Percentiles rank a stretch among this genome's conserved stretches.
Evolutionary conservation across 257 asterid species (phyloP).

Genomic region (Fraxinus excelsior): DNA sequence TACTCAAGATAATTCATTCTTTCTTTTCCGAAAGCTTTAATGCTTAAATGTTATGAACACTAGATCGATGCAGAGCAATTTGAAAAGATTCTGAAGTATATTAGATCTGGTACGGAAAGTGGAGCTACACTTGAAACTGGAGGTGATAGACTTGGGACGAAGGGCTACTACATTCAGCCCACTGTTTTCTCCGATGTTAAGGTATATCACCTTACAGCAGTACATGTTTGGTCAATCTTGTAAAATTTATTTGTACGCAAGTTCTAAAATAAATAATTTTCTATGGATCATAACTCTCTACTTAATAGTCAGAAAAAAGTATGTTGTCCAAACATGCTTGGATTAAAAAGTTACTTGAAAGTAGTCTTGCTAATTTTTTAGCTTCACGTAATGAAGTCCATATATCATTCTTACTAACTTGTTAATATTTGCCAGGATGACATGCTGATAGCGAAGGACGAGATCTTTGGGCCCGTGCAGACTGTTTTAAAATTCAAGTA

Average conservation of each 20-base stretch:
- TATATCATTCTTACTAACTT: neutral
- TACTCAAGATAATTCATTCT: neutral
- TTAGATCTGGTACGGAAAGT: slow-evolving; percentile 56
- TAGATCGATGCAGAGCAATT: slow-evolving; percentile 81
- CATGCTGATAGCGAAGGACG: slow-evolving; percentile 85
- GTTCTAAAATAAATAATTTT: neutral
- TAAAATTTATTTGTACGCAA: neutral
- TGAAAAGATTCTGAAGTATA: slow-evolving; percentile 70
- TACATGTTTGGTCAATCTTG: neutral
- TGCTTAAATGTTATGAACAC: slow-evolving; percentile 8
- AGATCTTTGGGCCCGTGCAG: slow-evolving; percentile 97
- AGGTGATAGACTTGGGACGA: slow-evolving; percentile 60
- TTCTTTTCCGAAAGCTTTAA: slow-evolving; percentile 17
- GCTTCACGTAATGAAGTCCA: neutral
- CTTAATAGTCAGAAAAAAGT: neutral
- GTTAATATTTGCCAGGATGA: slow-evolving; percentile 56
- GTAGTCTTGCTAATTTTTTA: neutral
- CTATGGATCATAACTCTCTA: neutral
- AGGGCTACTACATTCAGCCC: slow-evolving; percentile 84
- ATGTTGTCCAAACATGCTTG: neutral
- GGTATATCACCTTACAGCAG: slow-evolving; percentile 39
- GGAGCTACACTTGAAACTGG: slow-evolving; percentile 96
- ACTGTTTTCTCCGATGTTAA: slow-evolving; percentile 87
- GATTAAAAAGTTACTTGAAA: neutral
- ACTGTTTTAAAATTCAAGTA: slow-evolving; percentile 76